Base-by-base conservation (phyloP, 306 rosid species). In the Datisca glomerata region DNA sequence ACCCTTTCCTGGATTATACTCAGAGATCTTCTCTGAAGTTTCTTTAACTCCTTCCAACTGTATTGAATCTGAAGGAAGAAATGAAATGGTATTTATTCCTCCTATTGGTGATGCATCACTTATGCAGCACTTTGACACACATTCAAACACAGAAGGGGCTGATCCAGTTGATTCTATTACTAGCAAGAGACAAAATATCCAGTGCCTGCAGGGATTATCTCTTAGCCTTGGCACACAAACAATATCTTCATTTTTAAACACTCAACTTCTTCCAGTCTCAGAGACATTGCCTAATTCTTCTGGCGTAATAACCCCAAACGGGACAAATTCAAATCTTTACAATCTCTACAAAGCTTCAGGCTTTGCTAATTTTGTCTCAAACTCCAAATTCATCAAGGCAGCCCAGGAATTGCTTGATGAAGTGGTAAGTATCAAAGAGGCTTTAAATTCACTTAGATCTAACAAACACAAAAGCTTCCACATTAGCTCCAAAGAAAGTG, bases 321-420 rank as follows among this genome's bases (percentile, higher is more conserved):
- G 20, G 15, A 38, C 18, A 18, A 38, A 14, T 18, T 38, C 43
- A 1, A 8, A 38, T 17, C 8, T 38, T 13, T 38, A 53, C 14
- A 29, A 46, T 7, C 24, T 57, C 41, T 67, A 65, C 3, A 63
- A 75, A 29, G 62, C 72, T 7, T 21, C 40, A 1, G 70, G 60
- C 31, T 64, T 65, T 16, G 15, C 71, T 0, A 68, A 67, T 58
- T 53, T 33, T 18, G 49, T 17, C 21, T 45, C 65, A 12, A 74
- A 68, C 67, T 60, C 72, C 0, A 70, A 68, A 32, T 84, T 77
- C 61, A 67, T 89, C 39, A 76, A 68, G 68, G 84, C 86, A 24
- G 73, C 81, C 8, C 93, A 80, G 57, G 79, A 73, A 29, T 64
- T 89, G 65, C 98, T 89, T 35, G 86, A 80, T 49, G 95, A 89